Evolutionary conservation across 164 flowering plant genomes (phyloP), one percentile per base, ranked within the genome.

Genomic region (Berberis thunbergii): DNA sequence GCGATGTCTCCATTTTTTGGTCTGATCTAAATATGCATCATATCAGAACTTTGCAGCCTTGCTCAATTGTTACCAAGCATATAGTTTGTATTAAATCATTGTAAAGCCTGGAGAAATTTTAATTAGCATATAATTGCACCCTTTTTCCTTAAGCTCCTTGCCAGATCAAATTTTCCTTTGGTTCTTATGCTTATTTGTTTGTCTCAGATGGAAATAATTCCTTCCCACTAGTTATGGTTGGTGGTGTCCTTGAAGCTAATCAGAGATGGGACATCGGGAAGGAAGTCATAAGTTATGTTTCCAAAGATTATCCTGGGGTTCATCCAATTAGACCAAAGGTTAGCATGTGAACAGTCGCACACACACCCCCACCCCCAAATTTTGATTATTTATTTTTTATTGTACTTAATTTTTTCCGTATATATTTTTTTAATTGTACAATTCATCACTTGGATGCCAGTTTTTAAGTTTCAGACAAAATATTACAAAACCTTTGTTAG

Each of bases 171-270:
- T 46, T 3, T 38, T 46, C 0, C 50, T 38, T 2, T 61, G 46
- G n/a, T 2, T 54, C 41, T 53, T 43, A 63, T 53, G 58, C 59
- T 63, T n/a, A 54, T 43, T 41, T 53, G 44, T 58, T 40, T 49
- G 57, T 69, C 78, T 83, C 95, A 94, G 98, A 87, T 77, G 89
- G 88, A 70, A 80, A 73, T 42, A 79, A 60, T 62, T 74, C 80
- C 70, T 94, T 90, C 67, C 93, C 96, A 42, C 83, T 94, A 64
- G 96, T 94, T 43, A 82, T 94, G 96, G 98, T 94, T 64, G 98
- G 98, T 69, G 96, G 97, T 54, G 97, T 90, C 49, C 95, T 93
- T 72, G 86, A 81, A 81, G 96, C 91, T 50, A 90, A 93, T 70
- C 76, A 73, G 76, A 81, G 69, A 13, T 88, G 96, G 98, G 92